A percentile compares a stretch with the other conserved stretches of the same genome.
Conservation (phyloP, 2,329 filamentous ascomycete species). For the Colletotrichum sp. region DNA sequence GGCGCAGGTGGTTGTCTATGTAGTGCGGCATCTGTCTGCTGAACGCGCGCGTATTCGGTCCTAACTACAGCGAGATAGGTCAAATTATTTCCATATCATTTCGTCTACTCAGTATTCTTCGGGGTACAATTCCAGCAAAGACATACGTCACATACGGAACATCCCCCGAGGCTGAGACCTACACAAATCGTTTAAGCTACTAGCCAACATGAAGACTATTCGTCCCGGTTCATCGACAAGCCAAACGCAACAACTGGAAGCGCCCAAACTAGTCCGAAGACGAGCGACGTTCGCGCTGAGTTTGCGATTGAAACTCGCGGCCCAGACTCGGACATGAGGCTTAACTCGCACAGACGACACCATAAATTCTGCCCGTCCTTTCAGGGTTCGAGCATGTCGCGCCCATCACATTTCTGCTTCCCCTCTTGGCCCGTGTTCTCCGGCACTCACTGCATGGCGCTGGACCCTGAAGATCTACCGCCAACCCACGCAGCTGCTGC, state of each 20-base stretch:
- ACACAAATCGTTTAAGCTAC: not conserved
- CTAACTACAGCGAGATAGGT: not conserved
- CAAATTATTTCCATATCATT: not conserved
- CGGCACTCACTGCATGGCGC: not conserved
- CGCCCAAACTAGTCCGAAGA: not conserved
- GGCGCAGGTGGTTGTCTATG: not conserved
- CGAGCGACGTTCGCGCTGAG: not conserved
- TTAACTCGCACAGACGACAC: slow-evolving; percentile 3
- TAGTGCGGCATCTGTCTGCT: not conserved
- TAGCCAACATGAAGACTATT: not conserved
- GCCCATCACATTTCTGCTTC: not conserved
- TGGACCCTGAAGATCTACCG: not conserved
- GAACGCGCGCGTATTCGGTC: not conserved
- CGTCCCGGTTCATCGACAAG: not conserved
- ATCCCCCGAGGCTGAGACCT: not conserved
- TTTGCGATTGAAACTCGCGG: not conserved
- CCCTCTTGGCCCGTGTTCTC: not conserved
- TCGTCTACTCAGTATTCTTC: not conserved
- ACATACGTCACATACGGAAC: not conserved
- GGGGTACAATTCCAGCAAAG: rapidly evolving
- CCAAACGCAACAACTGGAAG: not conserved
- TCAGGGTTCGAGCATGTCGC: not conserved
- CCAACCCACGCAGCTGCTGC: not conserved
- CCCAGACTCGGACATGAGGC: slow-evolving; percentile 2
- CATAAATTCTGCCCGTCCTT: not conserved